Evolutionary conservation across 345 rosid species (phyloP), one percentile per base, ranked within the genome.

Genomic region (Murraya paniculata): DNA sequence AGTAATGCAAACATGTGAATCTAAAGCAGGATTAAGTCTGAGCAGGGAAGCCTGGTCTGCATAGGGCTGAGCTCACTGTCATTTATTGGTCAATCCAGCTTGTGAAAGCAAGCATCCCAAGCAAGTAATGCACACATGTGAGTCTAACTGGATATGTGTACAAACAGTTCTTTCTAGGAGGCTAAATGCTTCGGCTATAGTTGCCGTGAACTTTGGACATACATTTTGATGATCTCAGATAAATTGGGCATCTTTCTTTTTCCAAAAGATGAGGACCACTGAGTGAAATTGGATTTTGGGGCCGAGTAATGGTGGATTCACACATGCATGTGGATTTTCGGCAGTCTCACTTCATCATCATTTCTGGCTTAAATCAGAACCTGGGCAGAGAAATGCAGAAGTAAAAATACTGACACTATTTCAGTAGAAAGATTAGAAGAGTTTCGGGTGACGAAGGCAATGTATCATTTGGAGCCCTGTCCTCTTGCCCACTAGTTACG

Each of bases 201-300:
- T 55, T 50, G 53, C 39, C 24, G 22, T 39, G 73, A 22, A 14
- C 6, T 41, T 38, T 67, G 71, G 27, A 67, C 48, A 28, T 62
- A 45, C 16, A 62, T 41, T 50, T 48, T 19, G 73, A 36, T 76
- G 36, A 65, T 38, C 78, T 53, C 48, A 66, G 45, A 24, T 64
- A 28, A 13, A 53, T 14, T 41, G 58, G 35, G 58, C 30, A 68
- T 57, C 56, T 59, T 30, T 53, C 71, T 68, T 77, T 65, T 71
- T 64, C 61, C 60, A 33, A 79, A 57, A 76, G 22, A 36, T 39
- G 2, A 67, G 83, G 86, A 81, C 86, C 88, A 79, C 86, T 33
- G 66, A 39, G 75, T 59, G 55, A 30, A 64, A 68, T 35, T 36
- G 64, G 74, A 66, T 58, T 33, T 62, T 66, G 74, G 41, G 45